Conservation (phyloP, 768 basidiomycete species). For the Xerocomus spinulosus region DNA sequence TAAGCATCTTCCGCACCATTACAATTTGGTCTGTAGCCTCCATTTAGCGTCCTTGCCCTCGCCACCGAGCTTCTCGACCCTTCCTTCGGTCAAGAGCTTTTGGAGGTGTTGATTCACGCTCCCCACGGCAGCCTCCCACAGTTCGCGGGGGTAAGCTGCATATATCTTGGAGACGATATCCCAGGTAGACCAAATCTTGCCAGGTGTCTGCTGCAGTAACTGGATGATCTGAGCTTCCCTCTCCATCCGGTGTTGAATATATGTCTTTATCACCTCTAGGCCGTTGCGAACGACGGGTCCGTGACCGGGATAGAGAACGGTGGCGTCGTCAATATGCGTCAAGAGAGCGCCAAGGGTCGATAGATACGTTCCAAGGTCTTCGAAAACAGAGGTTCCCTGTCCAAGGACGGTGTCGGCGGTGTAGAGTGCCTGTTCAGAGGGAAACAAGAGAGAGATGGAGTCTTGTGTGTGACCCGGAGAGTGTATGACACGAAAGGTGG, state of each 20-base stretch:
- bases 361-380: conserved; percentile 72
- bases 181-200: conserved; percentile 54
- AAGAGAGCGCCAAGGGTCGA: conserved; percentile 57
- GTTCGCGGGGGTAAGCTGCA: conserved; percentile 59
- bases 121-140: conserved; percentile 71
- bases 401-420: conserved; percentile 91
- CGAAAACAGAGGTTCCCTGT: conserved; percentile 85
- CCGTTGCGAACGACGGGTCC: conserved; percentile 74
- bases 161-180: conserved; percentile 65
- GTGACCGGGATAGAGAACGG: conserved; percentile 80
- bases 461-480: conserved; percentile 91
- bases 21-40: conserved; percentile 29
- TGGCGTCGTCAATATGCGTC: conserved; percentile 38
- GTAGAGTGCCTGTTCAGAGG: conserved; percentile 71
- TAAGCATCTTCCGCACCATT: conserved; percentile 1
- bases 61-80: conserved; percentile 48
- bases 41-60: conserved; percentile 50
- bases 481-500: conserved; percentile 60
- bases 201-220: conserved; percentile 34
- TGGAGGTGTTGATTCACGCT: conserved; percentile 65
- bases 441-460: conserved; percentile 70
- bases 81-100: conserved; percentile 66
- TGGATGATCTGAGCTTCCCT: conserved; percentile 75
- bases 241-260: conserved; percentile 77
- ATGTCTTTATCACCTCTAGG: conserved; percentile 54